Evolutionary conservation across 73 alveolate genomes (phyloP).

Genomic region (Paramecium pentaurelia): DNA sequence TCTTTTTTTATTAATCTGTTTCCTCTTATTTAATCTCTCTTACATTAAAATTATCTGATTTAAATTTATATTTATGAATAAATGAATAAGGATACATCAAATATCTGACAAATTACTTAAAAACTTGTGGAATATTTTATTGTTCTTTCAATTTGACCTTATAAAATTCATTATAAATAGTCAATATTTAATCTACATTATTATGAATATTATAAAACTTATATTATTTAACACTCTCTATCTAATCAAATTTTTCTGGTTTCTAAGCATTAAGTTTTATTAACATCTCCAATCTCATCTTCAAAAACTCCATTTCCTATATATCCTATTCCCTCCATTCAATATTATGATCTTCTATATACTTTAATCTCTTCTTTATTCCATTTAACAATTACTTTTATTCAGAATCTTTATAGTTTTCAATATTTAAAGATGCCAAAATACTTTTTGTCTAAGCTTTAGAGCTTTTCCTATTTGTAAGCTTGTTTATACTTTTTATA

Average conservation of each 20-base stretch:
- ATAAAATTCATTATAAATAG: not conserved
- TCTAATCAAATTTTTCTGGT: not conserved
- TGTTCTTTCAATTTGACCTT: not conserved
- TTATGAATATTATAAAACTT: not conserved
- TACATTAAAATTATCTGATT: not conserved
- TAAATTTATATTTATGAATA: constrained; percentile 27
- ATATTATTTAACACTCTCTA: not conserved
- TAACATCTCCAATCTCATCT: not conserved
- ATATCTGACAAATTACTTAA: not conserved
- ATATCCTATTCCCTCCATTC: constrained; percentile 10
- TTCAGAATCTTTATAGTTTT: not conserved
- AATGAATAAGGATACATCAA: not conserved
- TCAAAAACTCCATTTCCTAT: not conserved
- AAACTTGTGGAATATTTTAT: not conserved
- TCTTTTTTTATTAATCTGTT: not conserved
- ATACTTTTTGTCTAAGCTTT: not conserved
- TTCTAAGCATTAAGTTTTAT: not conserved
- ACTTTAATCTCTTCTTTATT: not conserved
- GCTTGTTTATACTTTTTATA: not conserved
- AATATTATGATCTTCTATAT: not conserved
- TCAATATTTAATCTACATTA: not conserved
- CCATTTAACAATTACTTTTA: not conserved
- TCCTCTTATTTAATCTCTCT: not conserved
- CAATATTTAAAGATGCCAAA: not conserved
- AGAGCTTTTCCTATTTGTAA: not conserved